These are phyloP conservation scores for Beauveria scarabaeidicola DNA, from an alignment of 2,329 filamentous ascomycete species.

Conservation along the genomic window DNA sequence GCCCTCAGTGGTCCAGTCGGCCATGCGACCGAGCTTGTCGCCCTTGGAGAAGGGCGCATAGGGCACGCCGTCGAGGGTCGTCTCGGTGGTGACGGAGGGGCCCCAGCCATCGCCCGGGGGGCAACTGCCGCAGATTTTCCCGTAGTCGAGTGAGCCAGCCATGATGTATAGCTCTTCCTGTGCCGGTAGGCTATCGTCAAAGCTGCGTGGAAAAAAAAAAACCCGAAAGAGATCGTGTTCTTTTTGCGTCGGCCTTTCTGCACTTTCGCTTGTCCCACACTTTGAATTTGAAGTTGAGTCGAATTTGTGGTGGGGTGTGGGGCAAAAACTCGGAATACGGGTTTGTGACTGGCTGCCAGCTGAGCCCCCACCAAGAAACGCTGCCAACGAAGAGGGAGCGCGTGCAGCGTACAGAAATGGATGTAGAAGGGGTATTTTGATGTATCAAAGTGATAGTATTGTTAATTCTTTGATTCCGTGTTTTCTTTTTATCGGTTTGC, in stretches of 20 bases:
- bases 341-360: slow-evolving; percentile 7
- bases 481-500: background rate
- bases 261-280: slow-evolving; percentile 13
- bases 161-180: slow-evolving; percentile 22
- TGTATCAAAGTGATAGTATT: too few relatives aligned
- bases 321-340: slow-evolving; percentile 13
- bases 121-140: slow-evolving; percentile 61
- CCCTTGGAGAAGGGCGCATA: slow-evolving; percentile 98
- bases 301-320: slow-evolving; percentile 37
- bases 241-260: slow-evolving; percentile 3
- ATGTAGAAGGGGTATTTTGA: background rate
- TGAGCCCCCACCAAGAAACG: slow-evolving; percentile 2
- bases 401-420: background rate
- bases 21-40: slow-evolving; percentile 98
- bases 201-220: background rate
- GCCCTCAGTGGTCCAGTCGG: slow-evolving; percentile 89
- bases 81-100: slow-evolving; percentile 71
- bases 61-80: slow-evolving; percentile 86
- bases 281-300: slow-evolving; percentile 18
- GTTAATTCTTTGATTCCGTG: background rate
- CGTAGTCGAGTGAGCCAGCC: slow-evolving; percentile 46
- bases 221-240: slow-evolving; percentile 13
- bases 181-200: slow-evolving; percentile 6
- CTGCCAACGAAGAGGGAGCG: background rate
- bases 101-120: slow-evolving; percentile 80